phyloP scores from a whole-genome alignment of 2,329 filamentous ascomycete genomes.

The Trichoderma lentiforme region DNA sequence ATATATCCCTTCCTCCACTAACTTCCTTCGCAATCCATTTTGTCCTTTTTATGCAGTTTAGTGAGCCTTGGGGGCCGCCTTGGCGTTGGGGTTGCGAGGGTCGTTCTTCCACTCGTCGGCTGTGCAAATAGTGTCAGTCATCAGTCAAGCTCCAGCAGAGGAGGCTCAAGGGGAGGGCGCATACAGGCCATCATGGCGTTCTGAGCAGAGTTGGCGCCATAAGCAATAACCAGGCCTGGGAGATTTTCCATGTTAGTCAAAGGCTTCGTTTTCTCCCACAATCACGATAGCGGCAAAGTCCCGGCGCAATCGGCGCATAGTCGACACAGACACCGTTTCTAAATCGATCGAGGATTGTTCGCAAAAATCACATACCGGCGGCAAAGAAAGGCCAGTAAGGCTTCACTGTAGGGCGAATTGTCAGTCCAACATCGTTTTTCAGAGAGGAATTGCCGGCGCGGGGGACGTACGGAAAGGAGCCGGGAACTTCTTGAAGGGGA shows the following conservation, averaged over 20 bases:
- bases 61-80: slow-evolving; percentile 42
- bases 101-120: slow-evolving; percentile 97
- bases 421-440: no score
- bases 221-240: slow-evolving; percentile 77
- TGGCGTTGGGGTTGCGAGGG: slow-evolving; percentile 74
- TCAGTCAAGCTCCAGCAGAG: neutral
- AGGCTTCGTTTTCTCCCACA: slow-evolving; percentile 7
- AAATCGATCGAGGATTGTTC: neutral
- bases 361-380: slow-evolving; percentile 69
- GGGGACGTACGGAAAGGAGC: slow-evolving; percentile 70
- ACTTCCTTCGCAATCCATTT: slow-evolving; percentile 19
- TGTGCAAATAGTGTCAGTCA: slow-evolving; percentile 40
- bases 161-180: slow-evolving; percentile 21
- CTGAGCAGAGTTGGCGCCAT: slow-evolving; percentile 84
- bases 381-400: slow-evolving; percentile 91
- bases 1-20: slow-evolving; percentile 28
- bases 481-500: slow-evolving; percentile 74
- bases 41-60: slow-evolving; percentile 31
- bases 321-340: neutral
- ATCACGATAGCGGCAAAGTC: neutral
- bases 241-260: slow-evolving; percentile 23
- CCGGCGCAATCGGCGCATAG: slow-evolving; percentile 1
- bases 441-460: slow-evolving; percentile 23
- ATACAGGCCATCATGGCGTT: slow-evolving; percentile 75
- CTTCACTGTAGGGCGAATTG: slow-evolving; percentile 58